These are phyloP conservation scores for Citrus sinensis DNA, from an alignment of 345 rosid genomes.

Conservation along the genomic window DVS_A1.0 CM039163.1:865001-865500, in stretches of 20 bases:
- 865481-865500: no score
- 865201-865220: constrained; percentile 37
- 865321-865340: constrained; percentile 10
- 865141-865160: constrained; percentile 99
- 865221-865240: constrained; percentile 10
- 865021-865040: background rate
- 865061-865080: constrained; percentile 69
- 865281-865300: constrained; percentile 21
- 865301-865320: background rate
- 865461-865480: background rate
- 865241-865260: background rate
- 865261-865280: constrained; percentile 11
- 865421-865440: background rate
- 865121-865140: constrained; percentile 90
- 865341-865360: background rate
- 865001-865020: background rate
- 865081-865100: constrained; percentile 98
- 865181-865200: constrained; percentile 90
- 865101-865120: constrained; percentile 97
- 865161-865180: constrained; percentile 98
- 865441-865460: background rate
- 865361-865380: background rate
- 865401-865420: constrained; percentile 9
- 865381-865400: constrained; percentile 22
- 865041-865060: background rate